Percentiles rank a stretch among this genome's conserved stretches.
Conservation (phyloP, 345 rosid species). For the Acer yangbiense region DNA sequence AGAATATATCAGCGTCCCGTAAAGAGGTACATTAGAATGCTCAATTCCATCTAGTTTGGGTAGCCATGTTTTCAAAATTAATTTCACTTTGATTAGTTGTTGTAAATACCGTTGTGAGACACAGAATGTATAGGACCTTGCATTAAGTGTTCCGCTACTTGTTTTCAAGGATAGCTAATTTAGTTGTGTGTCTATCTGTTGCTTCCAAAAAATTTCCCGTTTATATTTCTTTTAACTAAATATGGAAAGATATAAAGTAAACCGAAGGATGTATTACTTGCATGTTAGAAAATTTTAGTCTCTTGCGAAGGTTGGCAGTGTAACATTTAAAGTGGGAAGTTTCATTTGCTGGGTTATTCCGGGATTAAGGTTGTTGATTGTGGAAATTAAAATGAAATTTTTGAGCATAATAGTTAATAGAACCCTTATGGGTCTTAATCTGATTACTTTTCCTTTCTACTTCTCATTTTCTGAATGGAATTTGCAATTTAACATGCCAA, state of each 20-base stretch:
- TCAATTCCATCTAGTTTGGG: not conserved
- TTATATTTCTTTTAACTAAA: not conserved
- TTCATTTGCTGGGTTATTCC: not conserved
- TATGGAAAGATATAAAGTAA: not conserved
- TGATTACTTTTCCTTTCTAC: not conserved
- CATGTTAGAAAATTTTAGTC: not conserved
- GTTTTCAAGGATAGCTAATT: not conserved
- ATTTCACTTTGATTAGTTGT: not conserved
- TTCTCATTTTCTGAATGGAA: not conserved
- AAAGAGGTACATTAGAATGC: slow-evolving; percentile 42
- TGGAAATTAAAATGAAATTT: not conserved
- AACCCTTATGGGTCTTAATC: not conserved
- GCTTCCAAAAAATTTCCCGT: not conserved
- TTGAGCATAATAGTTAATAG: not conserved
- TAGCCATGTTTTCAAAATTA: not conserved
- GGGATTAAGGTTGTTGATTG: not conserved
- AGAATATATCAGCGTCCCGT: slow-evolving; percentile 42
- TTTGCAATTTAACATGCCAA: not conserved
- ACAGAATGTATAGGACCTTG: not conserved
- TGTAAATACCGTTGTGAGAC: not conserved
- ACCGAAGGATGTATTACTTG: not conserved
- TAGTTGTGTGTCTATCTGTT: not conserved
- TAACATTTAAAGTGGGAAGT: not conserved
- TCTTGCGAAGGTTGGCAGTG: not conserved
- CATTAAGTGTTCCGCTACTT: not conserved